phyloP scores from a whole-genome alignment of 306 rosid species.

The Echinosophora koreensis region DNA sequence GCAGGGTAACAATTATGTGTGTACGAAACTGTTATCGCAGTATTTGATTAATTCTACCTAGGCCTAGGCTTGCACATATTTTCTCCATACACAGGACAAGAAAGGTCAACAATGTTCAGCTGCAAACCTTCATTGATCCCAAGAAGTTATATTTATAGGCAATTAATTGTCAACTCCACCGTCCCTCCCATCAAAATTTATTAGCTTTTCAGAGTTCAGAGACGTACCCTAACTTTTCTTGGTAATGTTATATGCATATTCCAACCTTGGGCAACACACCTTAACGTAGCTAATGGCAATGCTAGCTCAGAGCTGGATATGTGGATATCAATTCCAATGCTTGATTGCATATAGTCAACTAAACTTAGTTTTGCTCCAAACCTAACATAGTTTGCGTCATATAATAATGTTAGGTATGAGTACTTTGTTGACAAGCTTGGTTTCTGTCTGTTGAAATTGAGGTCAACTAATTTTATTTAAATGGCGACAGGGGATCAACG shows the following conservation, averaged over 20 bases:
- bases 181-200: slow-evolving; percentile 32
- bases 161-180: slow-evolving; percentile 34
- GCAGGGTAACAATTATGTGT: background rate
- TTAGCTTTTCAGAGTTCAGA: slow-evolving; percentile 22
- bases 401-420: background rate
- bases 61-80: slow-evolving; percentile 32
- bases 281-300: no score
- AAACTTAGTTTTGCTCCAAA: slow-evolving; percentile 8
- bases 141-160: background rate
- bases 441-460: slow-evolving; percentile 47
- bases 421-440: slow-evolving; percentile 43
- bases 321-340: slow-evolving; percentile 31
- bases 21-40: background rate
- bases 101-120: slow-evolving; percentile 30
- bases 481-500: background rate
- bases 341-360: slow-evolving; percentile 33
- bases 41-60: slow-evolving; percentile 37
- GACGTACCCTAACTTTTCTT: background rate
- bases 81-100: slow-evolving; percentile 19
- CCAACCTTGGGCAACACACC: slow-evolving; percentile 22
- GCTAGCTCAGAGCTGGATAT: background rate
- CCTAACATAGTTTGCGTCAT: slow-evolving; percentile 20
- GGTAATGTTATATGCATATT: background rate
- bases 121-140: slow-evolving; percentile 24
- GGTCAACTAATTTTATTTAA: slow-evolving; percentile 41